A percentile compares a stretch with the other conserved stretches of the same genome.
Evolutionary conservation across 306 rosid genomes (phyloP).

Genomic region (Potentilla sterilis): DNA sequence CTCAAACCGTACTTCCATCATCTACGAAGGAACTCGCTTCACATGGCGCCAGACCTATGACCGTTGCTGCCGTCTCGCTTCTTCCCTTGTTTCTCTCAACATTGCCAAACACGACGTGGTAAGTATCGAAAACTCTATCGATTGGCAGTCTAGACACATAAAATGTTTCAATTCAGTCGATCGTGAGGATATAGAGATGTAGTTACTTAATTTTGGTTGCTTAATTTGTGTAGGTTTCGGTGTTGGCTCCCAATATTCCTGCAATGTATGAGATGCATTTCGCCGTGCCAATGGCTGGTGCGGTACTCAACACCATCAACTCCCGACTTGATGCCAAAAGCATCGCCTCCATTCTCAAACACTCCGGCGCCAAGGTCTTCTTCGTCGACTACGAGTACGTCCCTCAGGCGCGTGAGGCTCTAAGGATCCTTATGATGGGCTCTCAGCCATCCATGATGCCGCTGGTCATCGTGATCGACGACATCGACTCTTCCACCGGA

Average conservation of each 20-base stretch:
- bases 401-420: constrained; percentile 52
- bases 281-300: constrained; percentile 95
- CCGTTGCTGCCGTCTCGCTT: constrained; percentile 82
- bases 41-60: constrained; percentile 78
- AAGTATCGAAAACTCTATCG: constrained; percentile 18
- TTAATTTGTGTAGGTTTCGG: constrained; percentile 55
- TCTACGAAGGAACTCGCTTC: constrained; percentile 57
- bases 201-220: not conserved
- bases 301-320: constrained; percentile 73
- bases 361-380: constrained; percentile 71
- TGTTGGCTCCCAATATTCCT: constrained; percentile 85
- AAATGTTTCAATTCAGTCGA: not conserved
- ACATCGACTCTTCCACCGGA: constrained; percentile 67
- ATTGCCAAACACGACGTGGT: constrained; percentile 55
- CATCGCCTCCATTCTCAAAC: constrained; percentile 75
- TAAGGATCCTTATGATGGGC: constrained; percentile 32
- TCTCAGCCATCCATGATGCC: constrained; percentile 38
- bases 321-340: constrained; percentile 61
- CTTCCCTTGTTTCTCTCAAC: constrained; percentile 62
- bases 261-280: constrained; percentile 98
- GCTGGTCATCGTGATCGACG: constrained; percentile 71
- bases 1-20: constrained; percentile 54
- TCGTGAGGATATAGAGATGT: not conserved
- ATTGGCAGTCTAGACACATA: not conserved
- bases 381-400: constrained; percentile 76